Base-by-base conservation (phyloP, 1,284 basidiomycete genomes). In the Apiotrichum domesticum region DNA sequence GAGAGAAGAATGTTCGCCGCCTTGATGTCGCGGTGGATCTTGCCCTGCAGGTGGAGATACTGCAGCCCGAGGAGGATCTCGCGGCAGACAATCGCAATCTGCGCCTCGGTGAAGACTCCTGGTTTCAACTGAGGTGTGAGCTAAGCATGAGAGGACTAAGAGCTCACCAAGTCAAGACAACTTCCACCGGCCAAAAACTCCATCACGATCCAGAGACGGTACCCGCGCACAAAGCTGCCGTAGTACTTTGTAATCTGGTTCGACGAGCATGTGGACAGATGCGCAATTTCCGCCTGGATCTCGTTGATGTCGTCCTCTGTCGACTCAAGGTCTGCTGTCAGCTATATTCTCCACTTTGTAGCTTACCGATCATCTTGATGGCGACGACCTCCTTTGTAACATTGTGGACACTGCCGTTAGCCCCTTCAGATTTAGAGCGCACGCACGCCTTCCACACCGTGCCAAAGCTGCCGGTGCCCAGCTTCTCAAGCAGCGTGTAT, bases 161-260 rank as follows among this genome's bases (percentile, higher is more conserved):
- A 6, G 67, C 78, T 43, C 37, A 80, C 79, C 50, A 98, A 81
- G 74, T 98, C 95, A 52, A 96, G 84, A 78, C 95, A 97, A 21
- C 93, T 97, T n/a, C 95, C 95, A 37, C 95, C 96, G 0, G 93
- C 93, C 51, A 98, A 86, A 74, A 92, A 98, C 76, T 99, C 95
- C 96, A 98, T 98, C 69, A 99, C 82, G 71, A 99, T 98, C 96
- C 96, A 98, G 15, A 99, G 81, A 75, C 97, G 96, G 81, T 95
- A 98, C 13, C 90, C 86, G 63, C 90, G 87, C 59, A 99, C 90
- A 75, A 98, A 98, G 55, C 91, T 94, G 51, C 92, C 95, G 69
- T 96, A 98, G 77, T 98, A 98, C 48, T 87, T 82, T 40, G 95
- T 98, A 56, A 98, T 91, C 74, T 90, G 91, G 76, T 94, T 89